Base-by-base conservation (phyloP, 495 filamentous ascomycete species). In the Melanomma pulvis-pyrius region DNA sequence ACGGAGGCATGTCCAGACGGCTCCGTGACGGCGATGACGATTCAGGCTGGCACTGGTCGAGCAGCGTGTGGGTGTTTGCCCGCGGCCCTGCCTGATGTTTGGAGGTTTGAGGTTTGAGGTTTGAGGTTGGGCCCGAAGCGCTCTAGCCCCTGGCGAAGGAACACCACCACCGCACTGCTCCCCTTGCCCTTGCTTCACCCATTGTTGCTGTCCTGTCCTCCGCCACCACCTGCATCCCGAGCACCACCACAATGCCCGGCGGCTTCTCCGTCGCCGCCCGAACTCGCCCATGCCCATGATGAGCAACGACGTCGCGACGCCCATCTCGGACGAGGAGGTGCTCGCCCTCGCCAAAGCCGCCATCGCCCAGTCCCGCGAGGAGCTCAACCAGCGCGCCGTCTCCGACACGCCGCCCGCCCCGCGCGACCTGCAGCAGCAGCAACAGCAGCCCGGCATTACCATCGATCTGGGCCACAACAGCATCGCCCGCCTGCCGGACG, bases 401-500 rank as follows among this genome's bases (percentile, higher is more conserved):
- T 59, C 54, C 44, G 67, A 65, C 47, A 66, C 59, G 29, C 61
- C 58, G 29, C 26, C 24, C n/a, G 46, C 51, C 61, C 39, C 51
- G 65, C 59, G 48, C 57, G 68, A 58, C 24, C 68, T 64, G 25
- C 64, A 68, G 62, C 70, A 73, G n/a, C 46, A 49, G 19, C 11
- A 12, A 17, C 71, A 74, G 52, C 76, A 90, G 76, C 85, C 82
- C 21, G 92, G 92, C 39, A 81, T 96, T 66, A 97, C 93, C 15
- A 88, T 98, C 71, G 91, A 97, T 75, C 79, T 98, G 72, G 91
- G 90, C 66, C 87, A 93, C 75, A 90, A 88, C 63, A 86, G 87
- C 67, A 93, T 98, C 44, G 82, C 84, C 50, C 84, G 80, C 63
- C 84, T 98, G 71, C 93, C 93, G 0, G 90, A 93, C 47, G 90